Conservation (phyloP, 2,329 filamentous ascomycete genomes). For the Sordariomycetes sp. region DNA sequence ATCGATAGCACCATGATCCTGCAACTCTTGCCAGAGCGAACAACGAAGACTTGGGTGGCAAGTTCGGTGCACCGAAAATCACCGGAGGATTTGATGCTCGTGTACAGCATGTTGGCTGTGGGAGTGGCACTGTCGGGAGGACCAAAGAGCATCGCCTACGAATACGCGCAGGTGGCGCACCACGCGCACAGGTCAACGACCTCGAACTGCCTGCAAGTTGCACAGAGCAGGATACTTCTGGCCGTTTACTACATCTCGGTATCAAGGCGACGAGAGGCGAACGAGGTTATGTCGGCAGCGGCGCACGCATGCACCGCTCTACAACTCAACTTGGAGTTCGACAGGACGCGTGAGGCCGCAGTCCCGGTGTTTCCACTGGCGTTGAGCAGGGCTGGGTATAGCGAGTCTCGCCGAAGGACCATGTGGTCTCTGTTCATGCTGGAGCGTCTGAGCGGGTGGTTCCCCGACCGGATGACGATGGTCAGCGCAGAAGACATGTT, state of each 20-base stretch:
- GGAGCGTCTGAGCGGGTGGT: conserved; percentile 57
- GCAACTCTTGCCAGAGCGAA: conserved; percentile 29
- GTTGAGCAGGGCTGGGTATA: conserved; percentile 46
- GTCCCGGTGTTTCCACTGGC: conserved; percentile 42
- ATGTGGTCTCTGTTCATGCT: conserved; percentile 65
- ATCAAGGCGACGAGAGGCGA: conserved; percentile 48
- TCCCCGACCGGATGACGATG: conserved; percentile 40
- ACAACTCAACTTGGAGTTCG: conserved; percentile 55
- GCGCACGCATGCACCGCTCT: conserved; percentile 49
- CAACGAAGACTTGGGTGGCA: conserved; percentile 27
- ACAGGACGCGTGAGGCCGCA: conserved; percentile 28
- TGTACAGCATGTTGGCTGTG: conserved; percentile 32
- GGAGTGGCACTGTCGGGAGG: conserved; percentile 29
- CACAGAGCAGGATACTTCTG: conserved; percentile 59
- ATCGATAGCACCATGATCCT: conserved; percentile 31
- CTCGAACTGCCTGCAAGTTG: conserved; percentile 43
- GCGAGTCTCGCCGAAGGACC: conserved; percentile 60
- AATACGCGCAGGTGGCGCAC: conserved; percentile 42
- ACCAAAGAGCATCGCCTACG: conserved; percentile 23
- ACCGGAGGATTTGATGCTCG: conserved; percentile 34
- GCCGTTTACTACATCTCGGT: conserved; percentile 56
- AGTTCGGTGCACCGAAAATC: conserved; percentile 23
- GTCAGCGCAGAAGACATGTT: conserved; percentile 58
- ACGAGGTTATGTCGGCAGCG: conserved; percentile 55
- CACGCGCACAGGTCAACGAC: conserved; percentile 34